A percentile compares a stretch with the other conserved stretches of the same genome.
These are phyloP conservation scores for Aspergillus baeticus DNA, from an alignment of 495 filamentous ascomycete genomes.

Conservation along the genomic window DNA sequence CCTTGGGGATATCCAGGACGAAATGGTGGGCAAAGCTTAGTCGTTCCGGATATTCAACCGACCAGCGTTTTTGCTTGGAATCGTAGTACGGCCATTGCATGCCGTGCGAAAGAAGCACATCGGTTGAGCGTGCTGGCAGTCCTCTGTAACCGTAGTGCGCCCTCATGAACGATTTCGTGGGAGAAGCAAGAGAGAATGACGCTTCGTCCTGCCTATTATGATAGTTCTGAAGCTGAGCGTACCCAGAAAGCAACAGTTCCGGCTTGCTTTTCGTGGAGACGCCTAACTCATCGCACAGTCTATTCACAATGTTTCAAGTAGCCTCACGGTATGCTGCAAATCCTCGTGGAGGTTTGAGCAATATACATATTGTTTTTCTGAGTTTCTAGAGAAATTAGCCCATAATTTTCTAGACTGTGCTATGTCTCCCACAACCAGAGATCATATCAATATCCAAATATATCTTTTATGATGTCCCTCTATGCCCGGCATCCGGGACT, in stretches of 20 bases:
- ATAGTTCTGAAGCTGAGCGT: conserved; percentile 22
- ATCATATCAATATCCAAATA: too few species aligned
- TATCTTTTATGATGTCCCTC: too few species aligned
- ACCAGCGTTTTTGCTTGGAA: conserved; percentile 25
- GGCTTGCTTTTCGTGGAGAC: neutral
- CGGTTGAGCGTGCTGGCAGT: conserved; percentile 20
- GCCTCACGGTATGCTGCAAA: conserved; percentile 53
- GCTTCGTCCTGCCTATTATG: conserved; percentile 22
- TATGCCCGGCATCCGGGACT: too few species aligned
- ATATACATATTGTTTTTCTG: too few species aligned
- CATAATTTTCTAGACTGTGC: too few species aligned
- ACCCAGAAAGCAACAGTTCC: conserved; percentile 19
- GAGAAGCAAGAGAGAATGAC: conserved; percentile 36
- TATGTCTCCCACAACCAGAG: neutral
- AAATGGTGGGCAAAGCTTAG: conserved; percentile 41
- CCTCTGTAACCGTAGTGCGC: conserved; percentile 39
- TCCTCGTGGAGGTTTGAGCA: conserved; percentile 39
- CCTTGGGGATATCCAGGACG: conserved; percentile 26
- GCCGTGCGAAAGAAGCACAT: conserved; percentile 21
- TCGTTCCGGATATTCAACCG: conserved; percentile 18
- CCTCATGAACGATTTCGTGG: conserved; percentile 38
- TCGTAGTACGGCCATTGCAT: conserved; percentile 25
- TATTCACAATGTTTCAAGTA: conserved; percentile 43
- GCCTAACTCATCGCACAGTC: conserved; percentile 27
- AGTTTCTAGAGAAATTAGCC: too few species aligned